A percentile compares a stretch with the other conserved stretches of the same genome.
Conservation (phyloP, 2,329 filamentous ascomycete species). For the Blastomyces gilchristii region DNA sequence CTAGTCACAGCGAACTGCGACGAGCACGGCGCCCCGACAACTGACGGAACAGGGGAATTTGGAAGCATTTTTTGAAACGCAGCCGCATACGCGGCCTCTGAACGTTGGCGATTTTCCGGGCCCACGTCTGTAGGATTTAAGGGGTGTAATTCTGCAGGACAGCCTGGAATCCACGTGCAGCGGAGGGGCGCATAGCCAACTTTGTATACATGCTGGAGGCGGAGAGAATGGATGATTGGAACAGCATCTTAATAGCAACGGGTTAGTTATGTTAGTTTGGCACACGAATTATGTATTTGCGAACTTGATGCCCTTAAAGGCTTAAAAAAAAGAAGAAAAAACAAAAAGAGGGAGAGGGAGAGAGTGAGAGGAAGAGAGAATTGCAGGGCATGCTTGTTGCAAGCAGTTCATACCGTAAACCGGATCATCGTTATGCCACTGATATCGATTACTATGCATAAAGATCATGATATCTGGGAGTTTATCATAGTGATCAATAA, state of each 20-base stretch:
- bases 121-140: constrained; percentile 23
- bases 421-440: constrained; percentile 45
- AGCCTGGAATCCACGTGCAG: constrained; percentile 45
- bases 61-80: constrained; percentile 44
- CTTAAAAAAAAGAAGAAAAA: background rate
- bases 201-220: constrained; percentile 39
- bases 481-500: constrained; percentile 34
- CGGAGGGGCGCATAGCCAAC: constrained; percentile 47
- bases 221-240: constrained; percentile 41
- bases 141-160: constrained; percentile 41
- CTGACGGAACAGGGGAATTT: constrained; percentile 28
- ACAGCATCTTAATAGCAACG: constrained; percentile 31
- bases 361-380: no score
- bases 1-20: constrained; percentile 46
- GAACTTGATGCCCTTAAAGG: background rate
- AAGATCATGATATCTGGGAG: constrained; percentile 36
- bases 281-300: background rate
- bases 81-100: constrained; percentile 40
- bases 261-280: background rate
- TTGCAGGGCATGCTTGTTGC: background rate
- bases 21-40: constrained; percentile 45
- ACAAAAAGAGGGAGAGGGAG: background rate
- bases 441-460: constrained; percentile 33
- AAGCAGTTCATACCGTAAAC: constrained; percentile 31
- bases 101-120: constrained; percentile 37